These are phyloP conservation scores for Millerozyma acaciae DNA, from an alignment of 805 yeast genomes.

Conservation along the genomic window DNA sequence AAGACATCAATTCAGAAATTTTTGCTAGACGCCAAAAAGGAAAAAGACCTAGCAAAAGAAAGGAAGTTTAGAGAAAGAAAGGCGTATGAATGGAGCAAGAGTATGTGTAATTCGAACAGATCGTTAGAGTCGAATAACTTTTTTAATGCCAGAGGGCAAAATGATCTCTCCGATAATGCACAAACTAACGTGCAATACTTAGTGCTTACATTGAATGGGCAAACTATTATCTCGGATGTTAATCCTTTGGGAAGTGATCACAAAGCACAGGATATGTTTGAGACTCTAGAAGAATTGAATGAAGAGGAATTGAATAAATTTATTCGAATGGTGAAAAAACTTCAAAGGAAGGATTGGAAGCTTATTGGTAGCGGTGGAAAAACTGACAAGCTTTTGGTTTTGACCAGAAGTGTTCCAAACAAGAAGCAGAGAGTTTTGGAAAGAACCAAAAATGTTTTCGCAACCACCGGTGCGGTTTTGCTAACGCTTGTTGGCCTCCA, in stretches of 20 bases:
- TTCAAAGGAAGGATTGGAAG: constrained; percentile 48
- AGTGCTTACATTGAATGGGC: constrained; percentile 33
- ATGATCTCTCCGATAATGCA: constrained; percentile 15
- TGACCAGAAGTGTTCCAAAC: constrained; percentile 6
- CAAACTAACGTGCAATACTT: constrained; percentile 19
- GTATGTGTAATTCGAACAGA: constrained; percentile 31
- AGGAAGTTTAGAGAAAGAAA: constrained; percentile 43
- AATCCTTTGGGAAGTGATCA: constrained; percentile 39
- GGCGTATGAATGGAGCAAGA: constrained; percentile 51
- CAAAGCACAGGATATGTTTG: constrained; percentile 37
- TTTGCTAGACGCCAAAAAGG: constrained; percentile 40
- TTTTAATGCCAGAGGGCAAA: constrained; percentile 26
- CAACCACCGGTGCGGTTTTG: constrained; percentile 24
- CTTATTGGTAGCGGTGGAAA: constrained; percentile 44
- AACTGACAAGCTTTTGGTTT: constrained; percentile 12
- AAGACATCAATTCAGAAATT: constrained; percentile 35
- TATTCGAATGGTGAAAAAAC: constrained; percentile 33
- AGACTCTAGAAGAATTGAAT: constrained; percentile 33
- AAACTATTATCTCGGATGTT: constrained; percentile 23
- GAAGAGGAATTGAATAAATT: constrained; percentile 32
- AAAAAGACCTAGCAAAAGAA: constrained; percentile 38
- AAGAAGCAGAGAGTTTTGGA: constrained; percentile 4
- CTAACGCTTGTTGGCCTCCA: constrained; percentile 19
- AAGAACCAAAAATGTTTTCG: constrained; percentile 19
- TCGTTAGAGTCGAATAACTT: constrained; percentile 40